phyloP scores from a whole-genome alignment of 805 yeast genomes.

The Wickerhamiella siamensis region DNA sequence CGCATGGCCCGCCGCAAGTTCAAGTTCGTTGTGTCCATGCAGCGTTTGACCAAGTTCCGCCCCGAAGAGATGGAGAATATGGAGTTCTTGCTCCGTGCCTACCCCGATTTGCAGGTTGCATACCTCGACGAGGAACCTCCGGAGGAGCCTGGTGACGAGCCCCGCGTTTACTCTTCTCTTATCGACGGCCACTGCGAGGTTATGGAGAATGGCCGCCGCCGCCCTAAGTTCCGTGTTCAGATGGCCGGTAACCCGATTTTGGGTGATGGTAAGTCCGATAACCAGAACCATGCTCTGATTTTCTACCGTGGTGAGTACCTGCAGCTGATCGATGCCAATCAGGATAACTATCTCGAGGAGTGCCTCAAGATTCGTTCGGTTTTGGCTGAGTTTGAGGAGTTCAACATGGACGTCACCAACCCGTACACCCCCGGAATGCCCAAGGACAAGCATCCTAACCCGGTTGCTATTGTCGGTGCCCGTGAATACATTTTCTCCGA shows the following conservation, averaged over 20 bases:
- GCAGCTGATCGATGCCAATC: slow-evolving; percentile 92
- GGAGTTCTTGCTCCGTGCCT: slow-evolving; percentile 50
- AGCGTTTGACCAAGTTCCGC: slow-evolving; percentile 53
- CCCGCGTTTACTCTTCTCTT: slow-evolving; percentile 51
- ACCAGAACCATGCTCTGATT: slow-evolving; percentile 76
- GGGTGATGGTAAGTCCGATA: slow-evolving; percentile 95
- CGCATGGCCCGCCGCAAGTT: slow-evolving; percentile 70
- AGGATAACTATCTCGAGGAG: slow-evolving; percentile 89
- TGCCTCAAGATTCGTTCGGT: slow-evolving; percentile 82
- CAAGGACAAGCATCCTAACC: slow-evolving; percentile 24
- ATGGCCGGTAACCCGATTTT: slow-evolving; percentile 87
- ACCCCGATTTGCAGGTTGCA: slow-evolving; percentile 65
- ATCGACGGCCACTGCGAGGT: slow-evolving; percentile 45
- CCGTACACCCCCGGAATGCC: slow-evolving; percentile 47
- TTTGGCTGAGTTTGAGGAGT: slow-evolving; percentile 81
- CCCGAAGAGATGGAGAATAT: slow-evolving; percentile 55
- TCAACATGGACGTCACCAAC: slow-evolving; percentile 34
- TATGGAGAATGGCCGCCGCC: slow-evolving; percentile 43
- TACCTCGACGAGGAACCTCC: slow-evolving; percentile 84
- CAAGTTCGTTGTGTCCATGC: slow-evolving; percentile 75
- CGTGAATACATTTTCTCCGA: slow-evolving; percentile 91
- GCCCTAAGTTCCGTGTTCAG: slow-evolving; percentile 50
- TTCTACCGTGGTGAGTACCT: slow-evolving; percentile 89
- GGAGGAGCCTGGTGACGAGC: slow-evolving; percentile 31
- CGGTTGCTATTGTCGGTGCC: slow-evolving; percentile 90